Base-by-base conservation (phyloP, 306 rosid species). In the Calophaca sinica region DNA sequence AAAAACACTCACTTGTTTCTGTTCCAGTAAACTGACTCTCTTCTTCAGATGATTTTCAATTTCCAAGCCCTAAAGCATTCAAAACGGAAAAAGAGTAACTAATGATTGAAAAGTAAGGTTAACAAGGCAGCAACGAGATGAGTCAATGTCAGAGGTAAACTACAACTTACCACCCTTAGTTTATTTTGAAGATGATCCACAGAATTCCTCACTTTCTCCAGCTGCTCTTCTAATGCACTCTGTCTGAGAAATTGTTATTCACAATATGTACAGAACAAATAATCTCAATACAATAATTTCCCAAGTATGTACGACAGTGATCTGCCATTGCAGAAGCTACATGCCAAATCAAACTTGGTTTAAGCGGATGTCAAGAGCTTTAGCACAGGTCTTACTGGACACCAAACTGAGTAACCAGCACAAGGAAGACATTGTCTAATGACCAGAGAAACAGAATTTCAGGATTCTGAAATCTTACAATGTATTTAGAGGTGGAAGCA, bases 171-270 rank as follows among this genome's bases (percentile, higher is more conserved):
- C 97, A 94, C 74, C 72, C 87, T 86, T 11, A 90, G 83, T 88
- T 88, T 94, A 84, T 73, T 86, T 81, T 87, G 96, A 81, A 87
- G 92, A 61, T 79, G 73, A 78, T 88, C 96, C 73, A 79, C 58
- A 45, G 93, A 88, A 31, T 66, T 91, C 87, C 83, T 90, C 73
- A 75, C 74, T 48, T 73, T 85, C 84, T 86, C 89, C 64, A 94
- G 88, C 89, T 88, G 91, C 76, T 85, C 89, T 84, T 94, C 99
- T 79, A 94, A 90, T 70, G 96, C 89, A 92, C 87, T 90, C 97
- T 94, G 97, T 94, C 99, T 94, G 96, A 94, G 87, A 84, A 87
- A 80, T 84, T 86, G 97, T 94, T 88, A 87, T 73, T 90, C 88
- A 82, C 79, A 79, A 80, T 51, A 80, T 84, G 83, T 78, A 70